These are phyloP conservation scores for Usnea hakonensis DNA, from an alignment of 495 filamentous ascomycete genomes.

Conservation along the genomic window DNA sequence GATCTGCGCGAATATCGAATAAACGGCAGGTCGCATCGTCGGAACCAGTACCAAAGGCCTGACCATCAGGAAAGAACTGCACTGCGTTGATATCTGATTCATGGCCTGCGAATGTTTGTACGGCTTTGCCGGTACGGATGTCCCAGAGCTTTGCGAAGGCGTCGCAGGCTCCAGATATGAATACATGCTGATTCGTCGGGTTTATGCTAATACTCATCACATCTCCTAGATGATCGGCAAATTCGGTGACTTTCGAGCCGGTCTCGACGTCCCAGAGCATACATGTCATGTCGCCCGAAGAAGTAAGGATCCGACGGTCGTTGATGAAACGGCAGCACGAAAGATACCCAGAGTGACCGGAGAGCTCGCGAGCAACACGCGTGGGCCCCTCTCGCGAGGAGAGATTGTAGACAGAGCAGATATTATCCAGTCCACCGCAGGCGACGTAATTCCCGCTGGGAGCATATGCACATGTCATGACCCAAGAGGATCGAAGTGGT, in stretches of 20 bases:
- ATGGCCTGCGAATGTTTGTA: slow-evolving; percentile 96
- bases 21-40: slow-evolving; percentile 96
- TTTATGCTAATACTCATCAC: slow-evolving; percentile 99
- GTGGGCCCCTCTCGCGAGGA: slow-evolving; percentile 93
- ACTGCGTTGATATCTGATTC: slow-evolving; percentile 99
- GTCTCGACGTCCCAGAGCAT: slow-evolving; percentile 99
- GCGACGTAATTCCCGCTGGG: slow-evolving; percentile 97
- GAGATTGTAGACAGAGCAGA: slow-evolving; percentile 99
- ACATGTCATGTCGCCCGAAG: slow-evolving; percentile 98
- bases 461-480: slow-evolving; percentile 99
- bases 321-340: slow-evolving; percentile 99
- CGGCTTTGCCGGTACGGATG: slow-evolving; percentile 95
- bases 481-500: slow-evolving; percentile 96
- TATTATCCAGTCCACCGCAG: slow-evolving; percentile 97
- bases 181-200: slow-evolving; percentile 91
- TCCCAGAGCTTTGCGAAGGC: slow-evolving; percentile 99
- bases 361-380: slow-evolving; percentile 90
- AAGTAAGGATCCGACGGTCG: slow-evolving; percentile 94
- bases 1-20: slow-evolving; percentile 94
- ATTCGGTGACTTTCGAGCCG: slow-evolving; percentile 93
- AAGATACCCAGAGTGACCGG: slow-evolving; percentile 93
- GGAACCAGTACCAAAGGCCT: slow-evolving; percentile 96
- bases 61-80: slow-evolving; percentile 98
- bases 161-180: slow-evolving; percentile 97
- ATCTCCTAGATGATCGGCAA: slow-evolving; percentile 95